phyloP scores from a whole-genome alignment of 2,329 filamentous ascomycete genomes.

The Colletotrichum orbiculare region DNA sequence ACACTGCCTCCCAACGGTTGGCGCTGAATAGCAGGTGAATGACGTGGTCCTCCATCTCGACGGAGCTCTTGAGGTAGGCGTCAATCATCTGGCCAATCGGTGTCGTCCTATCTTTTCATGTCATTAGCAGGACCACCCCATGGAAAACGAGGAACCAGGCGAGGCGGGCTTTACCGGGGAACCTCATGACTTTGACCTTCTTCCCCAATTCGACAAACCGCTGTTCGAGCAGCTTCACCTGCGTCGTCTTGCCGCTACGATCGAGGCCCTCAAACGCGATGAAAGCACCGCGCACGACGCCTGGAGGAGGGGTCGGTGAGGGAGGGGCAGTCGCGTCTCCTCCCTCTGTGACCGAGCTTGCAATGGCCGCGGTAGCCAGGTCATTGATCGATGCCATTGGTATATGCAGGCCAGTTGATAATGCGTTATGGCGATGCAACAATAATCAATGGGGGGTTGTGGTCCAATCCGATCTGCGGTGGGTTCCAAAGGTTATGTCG shows the following conservation, averaged over 20 bases:
- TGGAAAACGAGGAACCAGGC: neutral
- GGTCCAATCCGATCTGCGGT: too few relatives aligned
- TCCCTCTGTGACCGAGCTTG: constrained; percentile 46
- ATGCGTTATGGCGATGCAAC: too few relatives aligned
- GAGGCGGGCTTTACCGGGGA: constrained; percentile 60
- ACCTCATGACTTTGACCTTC: constrained; percentile 65
- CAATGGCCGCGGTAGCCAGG: constrained; percentile 59
- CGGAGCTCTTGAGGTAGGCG: constrained; percentile 77
- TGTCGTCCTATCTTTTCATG: constrained; percentile 76
- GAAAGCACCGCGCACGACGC: constrained; percentile 71
- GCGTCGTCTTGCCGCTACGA: constrained; percentile 91
- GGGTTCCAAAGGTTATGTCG: too few relatives aligned
- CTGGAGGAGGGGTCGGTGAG: constrained; percentile 15
- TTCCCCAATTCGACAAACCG: constrained; percentile 60
- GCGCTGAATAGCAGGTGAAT: constrained; percentile 92
- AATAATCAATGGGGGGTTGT: too few relatives aligned
- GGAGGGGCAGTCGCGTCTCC: constrained; percentile 9
- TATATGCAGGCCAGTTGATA: neutral
- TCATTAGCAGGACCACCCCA: constrained; percentile 7
- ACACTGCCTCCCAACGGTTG: constrained; percentile 85
- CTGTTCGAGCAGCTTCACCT: constrained; percentile 77
- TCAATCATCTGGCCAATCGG: constrained; percentile 90
- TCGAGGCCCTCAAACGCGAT: constrained; percentile 91
- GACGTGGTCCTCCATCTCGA: constrained; percentile 84
- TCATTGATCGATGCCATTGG: constrained; percentile 62